Percentiles rank a stretch among this genome's conserved stretches.
These are phyloP conservation scores for Neurospora discreta DNA, from an alignment of 495 filamentous ascomycete species.

Conservation along the genomic window DNA sequence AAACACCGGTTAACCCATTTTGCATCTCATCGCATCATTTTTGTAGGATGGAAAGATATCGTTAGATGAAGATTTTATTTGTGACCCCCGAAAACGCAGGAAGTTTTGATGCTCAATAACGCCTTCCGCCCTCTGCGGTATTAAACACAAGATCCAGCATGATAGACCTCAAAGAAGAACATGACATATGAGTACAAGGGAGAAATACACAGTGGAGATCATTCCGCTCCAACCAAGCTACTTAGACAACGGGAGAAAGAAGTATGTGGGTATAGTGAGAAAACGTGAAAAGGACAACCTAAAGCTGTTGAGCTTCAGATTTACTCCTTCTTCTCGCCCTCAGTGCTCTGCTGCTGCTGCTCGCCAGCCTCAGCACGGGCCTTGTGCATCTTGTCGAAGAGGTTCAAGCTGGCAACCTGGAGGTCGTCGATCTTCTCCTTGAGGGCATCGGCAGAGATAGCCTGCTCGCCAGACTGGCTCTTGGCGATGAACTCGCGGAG, in stretches of 20 bases:
- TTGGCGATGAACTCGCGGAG: constrained; percentile 87
- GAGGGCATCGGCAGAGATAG: constrained; percentile 74
- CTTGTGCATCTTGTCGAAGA: constrained; percentile 99
- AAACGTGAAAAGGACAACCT: constrained; percentile 5
- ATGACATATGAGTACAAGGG: constrained; percentile 36
- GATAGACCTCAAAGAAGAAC: constrained; percentile 11
- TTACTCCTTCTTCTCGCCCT: constrained; percentile 74
- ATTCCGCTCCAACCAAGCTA: constrained; percentile 18
- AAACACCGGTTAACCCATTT: neutral
- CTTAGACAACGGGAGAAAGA: constrained; percentile 23
- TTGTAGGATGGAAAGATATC: constrained; percentile 4
- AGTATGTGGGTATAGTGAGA: constrained; percentile 13
- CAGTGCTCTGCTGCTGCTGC: constrained; percentile 36
- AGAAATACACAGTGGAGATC: constrained; percentile 24
- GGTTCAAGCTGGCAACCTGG: constrained; percentile 85
- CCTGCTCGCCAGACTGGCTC: constrained; percentile 87
- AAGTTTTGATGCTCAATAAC: constrained; percentile 39
- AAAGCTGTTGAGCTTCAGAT: constrained; percentile 32
- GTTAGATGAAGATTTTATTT: constrained; percentile 13
- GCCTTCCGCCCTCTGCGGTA: constrained; percentile 32
- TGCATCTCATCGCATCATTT: neutral
- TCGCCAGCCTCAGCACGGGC: constrained; percentile 59
- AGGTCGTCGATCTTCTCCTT: constrained; percentile 98
- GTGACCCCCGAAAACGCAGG: constrained; percentile 16
- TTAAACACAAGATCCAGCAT: constrained; percentile 23